Percentiles rank a stretch among this genome's conserved stretches.
These are phyloP conservation scores for Ceratobasidium sp. DNA, from an alignment of 1,284 basidiomycete species.

Conservation along the genomic window DNA sequence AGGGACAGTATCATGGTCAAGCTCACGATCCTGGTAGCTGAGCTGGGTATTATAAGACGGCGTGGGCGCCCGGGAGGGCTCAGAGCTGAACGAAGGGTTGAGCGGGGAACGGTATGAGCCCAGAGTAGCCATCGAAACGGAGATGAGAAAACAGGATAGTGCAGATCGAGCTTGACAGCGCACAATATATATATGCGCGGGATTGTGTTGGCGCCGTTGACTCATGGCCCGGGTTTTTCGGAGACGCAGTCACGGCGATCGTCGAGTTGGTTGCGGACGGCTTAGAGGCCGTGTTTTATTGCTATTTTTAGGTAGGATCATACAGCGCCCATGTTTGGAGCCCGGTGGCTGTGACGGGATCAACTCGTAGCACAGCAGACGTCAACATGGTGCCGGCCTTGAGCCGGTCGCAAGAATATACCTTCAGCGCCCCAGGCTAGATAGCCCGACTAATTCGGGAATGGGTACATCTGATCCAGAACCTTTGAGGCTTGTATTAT, in stretches of 20 bases:
- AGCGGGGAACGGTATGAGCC: background rate
- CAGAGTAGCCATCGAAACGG: constrained; percentile 2
- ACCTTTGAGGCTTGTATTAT: too few relatives aligned
- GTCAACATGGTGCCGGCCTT: too few relatives aligned
- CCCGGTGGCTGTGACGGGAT: too few relatives aligned
- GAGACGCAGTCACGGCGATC: background rate
- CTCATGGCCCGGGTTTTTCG: background rate
- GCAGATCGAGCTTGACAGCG: background rate
- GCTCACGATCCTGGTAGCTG: constrained; percentile 1
- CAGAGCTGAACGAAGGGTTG: constrained; percentile 6
- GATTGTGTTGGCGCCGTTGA: background rate
- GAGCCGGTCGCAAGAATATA: too few relatives aligned
- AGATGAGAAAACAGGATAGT: constrained; percentile 3
- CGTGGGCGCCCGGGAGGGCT: background rate
- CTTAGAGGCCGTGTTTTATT: background rate
- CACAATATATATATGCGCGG: background rate
- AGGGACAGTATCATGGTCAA: constrained; percentile 7
- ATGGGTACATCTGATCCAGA: too few relatives aligned
- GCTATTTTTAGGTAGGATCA: background rate
- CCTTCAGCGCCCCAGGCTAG: too few relatives aligned
- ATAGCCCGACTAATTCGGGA: too few relatives aligned
- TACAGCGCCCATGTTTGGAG: background rate
- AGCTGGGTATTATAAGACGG: background rate
- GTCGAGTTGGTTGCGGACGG: background rate
- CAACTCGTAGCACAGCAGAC: too few relatives aligned